A percentile compares a stretch with the other conserved stretches of the same genome.
These are phyloP conservation scores for Cladochytrium replicatum DNA, from an alignment of 192 early-diverging fungal genomes.

Conservation along the genomic window DNA sequence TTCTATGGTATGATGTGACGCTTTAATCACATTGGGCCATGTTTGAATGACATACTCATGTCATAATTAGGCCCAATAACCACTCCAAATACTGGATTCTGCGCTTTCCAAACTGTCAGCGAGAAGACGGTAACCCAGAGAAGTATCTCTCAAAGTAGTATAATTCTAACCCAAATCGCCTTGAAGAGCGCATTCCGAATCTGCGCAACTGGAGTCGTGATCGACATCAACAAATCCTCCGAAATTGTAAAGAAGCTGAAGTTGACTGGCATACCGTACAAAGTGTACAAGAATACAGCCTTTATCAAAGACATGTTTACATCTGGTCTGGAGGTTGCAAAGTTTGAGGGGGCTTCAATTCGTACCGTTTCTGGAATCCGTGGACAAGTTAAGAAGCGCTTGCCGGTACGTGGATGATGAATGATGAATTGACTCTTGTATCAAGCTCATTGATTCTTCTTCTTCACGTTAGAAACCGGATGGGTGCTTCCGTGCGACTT, in stretches of 20 bases:
- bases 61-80: slow-evolving; percentile 64
- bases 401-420: slow-evolving; percentile 35
- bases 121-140: slow-evolving; percentile 35
- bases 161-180: neutral
- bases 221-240: slow-evolving; percentile 85
- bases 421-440: neutral
- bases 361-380: slow-evolving; percentile 95
- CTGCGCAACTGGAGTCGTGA: slow-evolving; percentile 87
- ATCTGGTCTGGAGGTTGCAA: slow-evolving; percentile 89
- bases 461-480: slow-evolving; percentile 57
- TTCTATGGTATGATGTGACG: slow-evolving; percentile 60
- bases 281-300: slow-evolving; percentile 95
- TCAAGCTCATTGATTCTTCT: neutral
- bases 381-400: slow-evolving; percentile 92
- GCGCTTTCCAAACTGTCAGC: slow-evolving; percentile 71
- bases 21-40: neutral
- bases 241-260: slow-evolving; percentile 99
- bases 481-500: slow-evolving; percentile 91
- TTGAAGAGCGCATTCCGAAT: slow-evolving; percentile 64
- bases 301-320: slow-evolving; percentile 99
- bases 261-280: slow-evolving; percentile 86
- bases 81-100: slow-evolving; percentile 94
- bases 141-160: neutral
- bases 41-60: neutral
- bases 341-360: slow-evolving; percentile 94